These are phyloP conservation scores for Dionaea muscipula DNA, from an alignment of 179 eudicot genomes.

Conservation along the genomic window DNA sequence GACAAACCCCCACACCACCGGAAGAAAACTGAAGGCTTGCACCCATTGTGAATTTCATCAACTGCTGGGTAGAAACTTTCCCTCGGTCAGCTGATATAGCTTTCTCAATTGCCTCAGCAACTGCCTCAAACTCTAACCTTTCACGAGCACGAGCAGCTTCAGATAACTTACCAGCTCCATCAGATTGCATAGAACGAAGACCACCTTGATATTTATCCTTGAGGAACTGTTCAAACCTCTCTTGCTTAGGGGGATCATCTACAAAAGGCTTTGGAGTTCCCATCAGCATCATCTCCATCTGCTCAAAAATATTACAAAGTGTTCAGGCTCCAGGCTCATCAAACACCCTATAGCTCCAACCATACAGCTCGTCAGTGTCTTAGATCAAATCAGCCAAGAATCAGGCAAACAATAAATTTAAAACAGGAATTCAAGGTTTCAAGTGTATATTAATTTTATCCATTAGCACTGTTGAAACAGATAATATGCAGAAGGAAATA, in stretches of 20 bases:
- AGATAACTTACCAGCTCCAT: slow-evolving; percentile 63
- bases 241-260: slow-evolving; percentile 82
- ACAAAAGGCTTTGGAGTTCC: slow-evolving; percentile 55
- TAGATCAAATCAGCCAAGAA: neutral
- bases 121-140: slow-evolving; percentile 88
- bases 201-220: slow-evolving; percentile 91
- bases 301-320: too few relatives aligned
- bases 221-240: slow-evolving; percentile 78
- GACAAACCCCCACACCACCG: slow-evolving; percentile 57
- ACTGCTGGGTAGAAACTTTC: slow-evolving; percentile 34
- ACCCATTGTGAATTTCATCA: slow-evolving; percentile 30
- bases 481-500: neutral
- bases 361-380: too few relatives aligned
- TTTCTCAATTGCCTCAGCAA: slow-evolving; percentile 59
- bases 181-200: slow-evolving; percentile 63
- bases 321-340: too few relatives aligned
- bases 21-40: slow-evolving; percentile 64
- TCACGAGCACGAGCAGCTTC: slow-evolving; percentile 95
- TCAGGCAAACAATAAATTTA: neutral
- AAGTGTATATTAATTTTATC: too few relatives aligned
- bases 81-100: slow-evolving; percentile 40
- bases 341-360: too few relatives aligned
- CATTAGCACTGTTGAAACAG: neutral
- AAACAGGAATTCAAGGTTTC: too few relatives aligned
- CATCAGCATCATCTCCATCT: slow-evolving; percentile 10